These are phyloP conservation scores for Ustulina deusta DNA, from an alignment of 2,329 filamentous ascomycete species.

Conservation along the genomic window DNA sequence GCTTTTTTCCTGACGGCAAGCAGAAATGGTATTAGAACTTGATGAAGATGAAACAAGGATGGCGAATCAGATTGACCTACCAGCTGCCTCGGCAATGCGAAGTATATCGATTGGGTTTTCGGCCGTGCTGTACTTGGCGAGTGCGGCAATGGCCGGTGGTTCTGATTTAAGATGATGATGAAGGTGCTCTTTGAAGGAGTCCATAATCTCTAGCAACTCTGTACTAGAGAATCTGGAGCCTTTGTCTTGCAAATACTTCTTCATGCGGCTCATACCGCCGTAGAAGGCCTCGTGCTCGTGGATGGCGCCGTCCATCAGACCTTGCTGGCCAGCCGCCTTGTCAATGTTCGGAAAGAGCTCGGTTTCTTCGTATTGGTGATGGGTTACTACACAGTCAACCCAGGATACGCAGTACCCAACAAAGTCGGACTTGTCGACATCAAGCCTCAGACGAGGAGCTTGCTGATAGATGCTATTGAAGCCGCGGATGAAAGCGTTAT, in stretches of 20 bases:
- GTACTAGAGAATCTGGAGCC: constrained; percentile 31
- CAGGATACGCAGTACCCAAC: constrained; percentile 41
- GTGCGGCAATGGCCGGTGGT: constrained; percentile 39
- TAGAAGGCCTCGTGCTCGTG: constrained; percentile 42
- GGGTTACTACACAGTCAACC: constrained; percentile 39
- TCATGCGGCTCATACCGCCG: constrained; percentile 38
- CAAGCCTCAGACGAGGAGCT: constrained; percentile 31
- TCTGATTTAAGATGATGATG: constrained; percentile 41
- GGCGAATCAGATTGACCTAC: constrained; percentile 26
- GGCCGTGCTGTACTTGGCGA: constrained; percentile 40
- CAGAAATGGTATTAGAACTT: constrained; percentile 19
- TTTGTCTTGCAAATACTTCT: constrained; percentile 28
- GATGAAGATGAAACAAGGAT: neutral
- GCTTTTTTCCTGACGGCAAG: constrained; percentile 24
- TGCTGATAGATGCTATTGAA: constrained; percentile 47
- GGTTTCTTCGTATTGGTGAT: constrained; percentile 43
- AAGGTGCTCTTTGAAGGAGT: constrained; percentile 41
- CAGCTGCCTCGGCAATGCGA: constrained; percentile 39
- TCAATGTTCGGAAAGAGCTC: constrained; percentile 43
- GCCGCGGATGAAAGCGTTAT: constrained; percentile 45
- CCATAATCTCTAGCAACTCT: constrained; percentile 40
- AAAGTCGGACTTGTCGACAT: constrained; percentile 42
- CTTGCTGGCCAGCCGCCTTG: constrained; percentile 37
- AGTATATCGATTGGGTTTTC: constrained; percentile 44
- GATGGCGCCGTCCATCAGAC: constrained; percentile 39